phyloP scores from a whole-genome alignment of 441 rosid species.

The Erodium trifolium region DNA sequence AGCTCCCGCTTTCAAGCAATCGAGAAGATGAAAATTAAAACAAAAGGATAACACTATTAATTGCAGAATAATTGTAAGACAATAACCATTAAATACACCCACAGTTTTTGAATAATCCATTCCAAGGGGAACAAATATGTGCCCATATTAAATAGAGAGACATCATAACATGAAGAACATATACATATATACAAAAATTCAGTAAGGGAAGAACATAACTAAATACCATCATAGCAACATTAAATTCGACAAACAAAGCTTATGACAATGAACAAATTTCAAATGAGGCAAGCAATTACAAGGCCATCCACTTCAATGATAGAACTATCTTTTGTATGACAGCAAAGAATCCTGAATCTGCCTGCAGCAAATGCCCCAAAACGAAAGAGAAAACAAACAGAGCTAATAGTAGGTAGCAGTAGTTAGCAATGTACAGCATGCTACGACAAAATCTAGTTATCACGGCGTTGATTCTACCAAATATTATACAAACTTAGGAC shows the following conservation, averaged over 20 bases:
- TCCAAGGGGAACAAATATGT: too few species aligned
- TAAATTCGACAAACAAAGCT: not conserved
- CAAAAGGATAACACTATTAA: too few species aligned
- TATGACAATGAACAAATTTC: not conserved
- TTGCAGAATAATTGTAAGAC: too few species aligned
- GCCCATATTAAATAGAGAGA: too few species aligned
- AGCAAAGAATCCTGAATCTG: not conserved
- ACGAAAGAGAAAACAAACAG: not conserved
- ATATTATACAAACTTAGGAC: not conserved
- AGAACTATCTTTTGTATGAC: not conserved
- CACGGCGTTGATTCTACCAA: not conserved
- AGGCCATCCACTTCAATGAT: not conserved
- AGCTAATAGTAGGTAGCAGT: slow-evolving; percentile 1
- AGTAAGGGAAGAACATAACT: too few species aligned
- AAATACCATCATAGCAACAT: too few species aligned
- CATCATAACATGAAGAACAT: too few species aligned
- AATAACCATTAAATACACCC: too few species aligned
- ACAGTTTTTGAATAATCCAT: too few species aligned
- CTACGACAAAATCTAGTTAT: not conserved
- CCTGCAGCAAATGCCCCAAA: not conserved
- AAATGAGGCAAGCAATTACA: not conserved
- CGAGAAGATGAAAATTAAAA: too few species aligned
- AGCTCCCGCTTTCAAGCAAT: too few species aligned
- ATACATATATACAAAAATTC: too few species aligned
- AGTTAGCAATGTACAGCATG: slow-evolving; percentile 3